phyloP scores from a whole-genome alignment of 345 rosid species.

The Dovyalis caffra region DNA sequence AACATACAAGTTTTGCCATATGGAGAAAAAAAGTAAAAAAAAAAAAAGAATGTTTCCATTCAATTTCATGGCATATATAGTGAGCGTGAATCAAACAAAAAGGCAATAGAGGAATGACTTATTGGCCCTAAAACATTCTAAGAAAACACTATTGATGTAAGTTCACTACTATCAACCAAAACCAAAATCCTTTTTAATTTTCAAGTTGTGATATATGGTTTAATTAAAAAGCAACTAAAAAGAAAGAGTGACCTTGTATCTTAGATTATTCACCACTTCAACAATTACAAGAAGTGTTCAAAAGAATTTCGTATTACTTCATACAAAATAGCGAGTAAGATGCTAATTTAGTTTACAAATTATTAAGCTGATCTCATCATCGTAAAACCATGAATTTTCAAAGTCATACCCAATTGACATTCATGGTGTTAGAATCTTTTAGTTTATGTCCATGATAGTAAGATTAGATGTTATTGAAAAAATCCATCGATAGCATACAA shows the following conservation, averaged over 20 bases:
- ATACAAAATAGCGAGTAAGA: neutral
- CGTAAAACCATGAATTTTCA: neutral
- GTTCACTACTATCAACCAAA: neutral
- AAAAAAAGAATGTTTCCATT: too few species aligned
- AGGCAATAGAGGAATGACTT: neutral
- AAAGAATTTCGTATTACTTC: neutral
- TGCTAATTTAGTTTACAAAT: neutral
- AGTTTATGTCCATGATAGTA: neutral
- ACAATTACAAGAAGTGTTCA: neutral
- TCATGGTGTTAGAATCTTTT: neutral
- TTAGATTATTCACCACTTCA: neutral
- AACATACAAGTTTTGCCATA: neutral
- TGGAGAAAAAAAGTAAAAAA: neutral
- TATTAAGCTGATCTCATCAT: neutral
- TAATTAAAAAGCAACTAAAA: neutral
- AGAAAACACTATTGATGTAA: neutral
- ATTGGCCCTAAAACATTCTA: neutral
- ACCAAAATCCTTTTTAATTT: neutral
- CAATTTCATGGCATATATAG: neutral
- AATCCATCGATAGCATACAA: neutral
- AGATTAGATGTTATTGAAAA: neutral
- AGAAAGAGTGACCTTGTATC: neutral
- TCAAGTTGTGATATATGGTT: neutral
- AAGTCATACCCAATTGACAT: neutral
- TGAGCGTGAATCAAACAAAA: neutral